These are phyloP conservation scores for Acacia melanoxylon DNA, from an alignment of 306 rosid species.

Conservation along the genomic window DNA sequence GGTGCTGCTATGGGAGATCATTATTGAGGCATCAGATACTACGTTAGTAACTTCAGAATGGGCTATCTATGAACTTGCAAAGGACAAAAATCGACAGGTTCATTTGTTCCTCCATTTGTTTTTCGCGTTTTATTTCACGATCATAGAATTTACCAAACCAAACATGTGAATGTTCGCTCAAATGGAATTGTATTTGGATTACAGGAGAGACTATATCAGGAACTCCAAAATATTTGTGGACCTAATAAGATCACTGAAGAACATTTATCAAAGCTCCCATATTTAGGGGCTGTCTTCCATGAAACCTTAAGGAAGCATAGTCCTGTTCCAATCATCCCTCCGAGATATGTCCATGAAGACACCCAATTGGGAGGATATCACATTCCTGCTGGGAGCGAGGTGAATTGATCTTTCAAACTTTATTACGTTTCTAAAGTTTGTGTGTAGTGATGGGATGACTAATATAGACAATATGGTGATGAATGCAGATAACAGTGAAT, in stretches of 20 bases:
- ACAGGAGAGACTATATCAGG: constrained; percentile 65
- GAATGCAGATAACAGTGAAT: constrained; percentile 81
- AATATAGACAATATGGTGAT: constrained; percentile 1
- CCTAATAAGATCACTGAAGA: constrained; percentile 58
- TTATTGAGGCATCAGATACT: constrained; percentile 84
- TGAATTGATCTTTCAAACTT: constrained; percentile 9
- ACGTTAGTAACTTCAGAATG: constrained; percentile 81
- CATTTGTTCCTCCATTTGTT: constrained; percentile 1
- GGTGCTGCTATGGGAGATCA: constrained; percentile 81
- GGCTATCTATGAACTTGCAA: constrained; percentile 89
- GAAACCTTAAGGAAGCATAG: constrained; percentile 80
- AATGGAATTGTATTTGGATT: neutral
- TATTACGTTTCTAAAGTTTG: neutral
- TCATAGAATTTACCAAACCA: neutral
- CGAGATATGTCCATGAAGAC: constrained; percentile 78
- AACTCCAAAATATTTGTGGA: constrained; percentile 58
- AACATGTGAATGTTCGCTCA: neutral
- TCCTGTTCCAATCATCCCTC: constrained; percentile 74
- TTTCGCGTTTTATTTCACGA: neutral
- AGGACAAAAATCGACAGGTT: constrained; percentile 70
- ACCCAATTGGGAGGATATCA: constrained; percentile 77
- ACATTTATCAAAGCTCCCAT: constrained; percentile 60
- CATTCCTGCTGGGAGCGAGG: constrained; percentile 90
- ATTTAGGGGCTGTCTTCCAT: constrained; percentile 79
- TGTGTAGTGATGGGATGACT: neutral